These are phyloP conservation scores for Hordeum pubiflorum DNA, from an alignment of 202 grass and related monocot species.

Conservation along the genomic window DNA sequence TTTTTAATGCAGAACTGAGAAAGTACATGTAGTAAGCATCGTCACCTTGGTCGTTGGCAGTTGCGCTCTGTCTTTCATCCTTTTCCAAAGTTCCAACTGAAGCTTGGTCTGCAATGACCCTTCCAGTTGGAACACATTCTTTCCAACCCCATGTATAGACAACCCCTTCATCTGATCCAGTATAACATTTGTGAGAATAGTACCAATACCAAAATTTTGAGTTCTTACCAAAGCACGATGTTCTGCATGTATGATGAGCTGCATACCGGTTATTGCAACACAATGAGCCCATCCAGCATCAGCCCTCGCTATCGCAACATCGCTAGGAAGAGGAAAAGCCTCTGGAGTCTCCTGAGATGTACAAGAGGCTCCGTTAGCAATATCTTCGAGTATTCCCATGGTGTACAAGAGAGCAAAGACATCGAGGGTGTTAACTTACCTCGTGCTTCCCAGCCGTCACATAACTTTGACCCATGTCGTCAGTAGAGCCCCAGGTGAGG, in stretches of 20 bases:
- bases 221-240: background rate
- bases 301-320: conserved; percentile 56
- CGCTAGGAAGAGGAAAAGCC: conserved; percentile 86
- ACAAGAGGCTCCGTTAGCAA: conserved; percentile 25
- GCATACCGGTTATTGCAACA: conserved; percentile 77
- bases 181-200: conserved; percentile 15
- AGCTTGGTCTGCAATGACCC: conserved; percentile 51
- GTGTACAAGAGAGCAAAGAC: conserved; percentile 20
- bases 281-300: conserved; percentile 97
- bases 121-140: conserved; percentile 95
- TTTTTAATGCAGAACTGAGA: conserved; percentile 7
- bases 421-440: conserved; percentile 38
- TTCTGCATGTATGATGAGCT: background rate
- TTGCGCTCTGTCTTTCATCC: conserved; percentile 51
- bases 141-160: conserved; percentile 99
- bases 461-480: conserved; percentile 99
- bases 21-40: conserved; percentile 10
- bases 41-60: conserved; percentile 62
- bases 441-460: conserved; percentile 95
- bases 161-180: conserved; percentile 65
- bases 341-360: conserved; percentile 75
- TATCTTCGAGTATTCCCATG: background rate
- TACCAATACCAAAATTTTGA: background rate
- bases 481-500: conserved; percentile 88
- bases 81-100: conserved; percentile 65